Evolutionary conservation across 176 grass and related monocot genomes (phyloP).

Genomic region (Zoysia pacifica): DNA sequence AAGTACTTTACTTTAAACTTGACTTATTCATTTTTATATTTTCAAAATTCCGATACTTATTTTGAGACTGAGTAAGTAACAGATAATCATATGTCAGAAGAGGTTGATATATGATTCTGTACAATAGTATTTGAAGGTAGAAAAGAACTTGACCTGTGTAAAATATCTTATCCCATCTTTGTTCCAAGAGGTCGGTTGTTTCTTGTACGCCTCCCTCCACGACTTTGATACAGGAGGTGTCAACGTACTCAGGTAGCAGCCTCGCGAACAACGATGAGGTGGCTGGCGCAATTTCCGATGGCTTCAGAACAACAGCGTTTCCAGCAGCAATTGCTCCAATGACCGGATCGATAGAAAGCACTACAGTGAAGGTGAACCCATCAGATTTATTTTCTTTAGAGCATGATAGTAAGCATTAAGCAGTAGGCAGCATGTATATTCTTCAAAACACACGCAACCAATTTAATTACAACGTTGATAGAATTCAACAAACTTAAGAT

Average conservation of each 20-base stretch:
- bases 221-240: conserved; percentile 86
- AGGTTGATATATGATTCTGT: conserved; percentile 4
- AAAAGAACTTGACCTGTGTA: conserved; percentile 73
- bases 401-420: neutral
- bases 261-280: conserved; percentile 72
- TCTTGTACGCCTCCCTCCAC: conserved; percentile 72
- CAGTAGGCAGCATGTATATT: neutral
- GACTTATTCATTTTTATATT: too few species aligned
- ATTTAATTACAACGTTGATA: neutral
- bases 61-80: neutral
- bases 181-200: conserved; percentile 70
- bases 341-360: conserved; percentile 78
- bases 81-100: neutral
- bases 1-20: too few species aligned
- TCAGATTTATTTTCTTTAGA: neutral
- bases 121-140: neutral
- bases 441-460: neutral
- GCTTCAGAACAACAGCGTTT: conserved; percentile 81
- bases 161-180: conserved; percentile 96
- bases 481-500: neutral
- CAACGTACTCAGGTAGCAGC: conserved; percentile 83
- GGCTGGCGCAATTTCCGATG: conserved; percentile 82
- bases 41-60: too few species aligned
- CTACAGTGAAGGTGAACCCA: conserved; percentile 29
- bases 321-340: conserved; percentile 94